Evolutionary conservation across 2,329 filamentous ascomycete species (phyloP), one percentile per base, ranked within the genome.

Genomic region (Pseudogymnoascus sp.): DNA sequence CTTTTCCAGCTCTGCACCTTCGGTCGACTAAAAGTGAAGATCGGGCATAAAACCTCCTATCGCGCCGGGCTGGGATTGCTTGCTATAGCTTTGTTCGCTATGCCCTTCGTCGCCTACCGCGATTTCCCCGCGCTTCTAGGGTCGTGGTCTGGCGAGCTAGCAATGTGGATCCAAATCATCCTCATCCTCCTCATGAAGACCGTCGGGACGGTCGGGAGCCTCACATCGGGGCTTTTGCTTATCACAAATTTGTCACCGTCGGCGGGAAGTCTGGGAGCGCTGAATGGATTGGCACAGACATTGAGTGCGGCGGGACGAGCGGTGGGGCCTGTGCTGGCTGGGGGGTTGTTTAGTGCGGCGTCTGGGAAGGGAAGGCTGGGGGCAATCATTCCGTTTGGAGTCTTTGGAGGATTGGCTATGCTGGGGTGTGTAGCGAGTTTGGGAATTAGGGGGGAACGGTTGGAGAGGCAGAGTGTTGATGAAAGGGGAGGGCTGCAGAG

Each of bases 171-270:
- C 2, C 91, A 97, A 72, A 75, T 97, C n/a, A 91, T 89, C 0
- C 72, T 84, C 11, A 85, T 95, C 0, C 76, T 99, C 41, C 81
- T 97, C 9, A 76, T 97, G 61, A 97, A 97, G 75, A 97, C 93
- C 10, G 85, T 97, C 8, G 91, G 91, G 62, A 85, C 91, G 1
- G 92, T 99, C 0, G 92, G 91, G 5, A 93, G 93, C 0, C 73
- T 99, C 63, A 96, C 92, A 2, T 93, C 90, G 71, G 92, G 93
- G 3, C 84, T 97, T 74, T 79, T 95, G 13, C 75, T 99, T 73
- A 92, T 99, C 67, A 97, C 92, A 37, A 99, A 99, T 69, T 95
- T 90, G 0, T 90, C 92, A 0, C 90, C 92, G 0, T 91, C 92
- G 5, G 84, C 93, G 72, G 86, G 88, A 4, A 92, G 90, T 0